These are phyloP conservation scores for Ambrosiella xylebori DNA, from an alignment of 2,329 filamentous ascomycete genomes.

Conservation along the genomic window DNA sequence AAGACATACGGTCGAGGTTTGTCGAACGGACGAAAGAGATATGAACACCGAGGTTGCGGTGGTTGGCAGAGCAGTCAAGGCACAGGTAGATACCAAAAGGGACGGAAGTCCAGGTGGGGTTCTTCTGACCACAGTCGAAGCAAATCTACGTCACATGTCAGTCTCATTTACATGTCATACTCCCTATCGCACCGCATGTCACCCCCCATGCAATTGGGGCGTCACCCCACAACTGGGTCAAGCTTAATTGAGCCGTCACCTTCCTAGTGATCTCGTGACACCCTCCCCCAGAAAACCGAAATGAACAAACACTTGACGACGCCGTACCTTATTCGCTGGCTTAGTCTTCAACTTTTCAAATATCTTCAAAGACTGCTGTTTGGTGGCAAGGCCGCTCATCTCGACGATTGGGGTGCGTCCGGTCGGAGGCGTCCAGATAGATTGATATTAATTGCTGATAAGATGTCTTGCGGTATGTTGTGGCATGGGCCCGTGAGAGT, in stretches of 20 bases:
- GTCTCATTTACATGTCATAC: background rate
- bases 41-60: constrained; percentile 93
- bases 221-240: background rate
- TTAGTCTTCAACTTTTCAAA: constrained; percentile 96
- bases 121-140: constrained; percentile 96
- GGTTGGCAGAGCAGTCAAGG: constrained; percentile 91
- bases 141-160: constrained; percentile 47
- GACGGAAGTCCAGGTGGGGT: constrained; percentile 95
- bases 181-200: background rate
- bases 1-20: constrained; percentile 84
- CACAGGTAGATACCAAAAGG: constrained; percentile 96
- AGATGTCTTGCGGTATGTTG: background rate
- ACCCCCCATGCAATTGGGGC: background rate
- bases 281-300: background rate
- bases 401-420: background rate
- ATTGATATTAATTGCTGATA: background rate
- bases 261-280: too few species aligned
- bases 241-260: too few species aligned
- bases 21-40: constrained; percentile 98
- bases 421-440: background rate
- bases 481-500: background rate
- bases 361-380: constrained; percentile 89
- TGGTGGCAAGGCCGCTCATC: constrained; percentile 59
- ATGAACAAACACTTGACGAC: constrained; percentile 8
- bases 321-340: constrained; percentile 74